phyloP scores from a whole-genome alignment of 345 rosid genomes.

The Lepidium aucheri region DNA sequence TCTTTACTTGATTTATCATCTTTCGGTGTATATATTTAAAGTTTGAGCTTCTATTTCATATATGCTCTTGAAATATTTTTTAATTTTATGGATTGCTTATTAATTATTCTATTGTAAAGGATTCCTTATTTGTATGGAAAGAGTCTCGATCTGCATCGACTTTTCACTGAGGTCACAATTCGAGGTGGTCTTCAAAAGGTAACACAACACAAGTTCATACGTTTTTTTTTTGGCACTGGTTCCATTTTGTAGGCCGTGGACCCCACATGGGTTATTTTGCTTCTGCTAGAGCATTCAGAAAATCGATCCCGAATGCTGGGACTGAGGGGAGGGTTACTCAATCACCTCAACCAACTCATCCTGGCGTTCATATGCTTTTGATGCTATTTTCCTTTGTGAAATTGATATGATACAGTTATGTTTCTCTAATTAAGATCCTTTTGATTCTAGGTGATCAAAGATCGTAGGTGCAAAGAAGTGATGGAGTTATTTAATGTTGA shows the following conservation, averaged over 20 bases:
- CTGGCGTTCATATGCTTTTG: too few relatives aligned
- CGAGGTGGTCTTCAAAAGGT: constrained; percentile 64
- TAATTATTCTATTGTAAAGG: constrained; percentile 26
- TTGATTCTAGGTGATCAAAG: constrained; percentile 44
- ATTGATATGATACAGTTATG: not conserved
- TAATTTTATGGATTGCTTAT: not conserved
- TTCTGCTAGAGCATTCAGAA: too few relatives aligned
- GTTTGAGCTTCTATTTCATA: too few relatives aligned
- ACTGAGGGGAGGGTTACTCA: too few relatives aligned
- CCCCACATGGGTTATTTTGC: too few relatives aligned
- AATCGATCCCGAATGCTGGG: too few relatives aligned
- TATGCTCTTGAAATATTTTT: too few relatives aligned
- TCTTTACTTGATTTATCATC: too few relatives aligned
- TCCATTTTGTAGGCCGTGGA: too few relatives aligned
- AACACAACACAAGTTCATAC: not conserved
- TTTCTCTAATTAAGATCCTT: not conserved
- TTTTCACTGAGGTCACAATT: constrained; percentile 66
- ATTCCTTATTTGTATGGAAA: constrained; percentile 57
- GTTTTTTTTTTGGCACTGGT: too few relatives aligned
- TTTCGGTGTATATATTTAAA: too few relatives aligned
- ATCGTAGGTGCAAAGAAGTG: constrained; percentile 65
- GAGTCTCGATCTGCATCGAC: constrained; percentile 59
- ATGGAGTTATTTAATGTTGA: constrained; percentile 39
- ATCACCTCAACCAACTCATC: too few relatives aligned
- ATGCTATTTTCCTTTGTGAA: not conserved